A percentile compares a stretch with the other conserved stretches of the same genome.
Conservation (phyloP, 345 rosid species). For the Gossypium longicalyx region DNA sequence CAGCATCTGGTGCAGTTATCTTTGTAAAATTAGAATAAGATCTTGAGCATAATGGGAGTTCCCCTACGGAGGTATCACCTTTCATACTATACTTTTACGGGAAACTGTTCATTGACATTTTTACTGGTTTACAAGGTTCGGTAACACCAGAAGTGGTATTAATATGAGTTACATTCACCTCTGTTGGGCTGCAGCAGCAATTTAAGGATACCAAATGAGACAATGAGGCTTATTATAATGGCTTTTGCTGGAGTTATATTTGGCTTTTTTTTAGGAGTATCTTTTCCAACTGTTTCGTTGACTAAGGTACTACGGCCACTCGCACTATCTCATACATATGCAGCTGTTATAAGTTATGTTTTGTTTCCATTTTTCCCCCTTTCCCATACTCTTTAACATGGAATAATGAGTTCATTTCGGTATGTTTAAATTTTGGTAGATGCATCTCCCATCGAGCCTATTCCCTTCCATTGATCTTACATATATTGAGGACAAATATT, state of each 20-base stretch:
- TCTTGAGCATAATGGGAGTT: conserved; percentile 30
- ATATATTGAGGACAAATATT: conserved; percentile 72
- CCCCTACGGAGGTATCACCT: conserved; percentile 35
- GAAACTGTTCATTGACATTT: background rate
- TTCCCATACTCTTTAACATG: background rate
- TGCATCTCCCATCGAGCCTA: conserved; percentile 76
- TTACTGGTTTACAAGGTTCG: conserved; percentile 1
- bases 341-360: background rate
- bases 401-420: conserved; percentile 1
- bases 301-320: conserved; percentile 45
- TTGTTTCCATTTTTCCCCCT: background rate
- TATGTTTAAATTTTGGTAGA: conserved; percentile 40
- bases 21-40: conserved; percentile 20
- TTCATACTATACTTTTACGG: background rate
- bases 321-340: background rate
- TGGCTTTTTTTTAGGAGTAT: conserved; percentile 83
- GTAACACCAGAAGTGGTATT: background rate
- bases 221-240: conserved; percentile 67
- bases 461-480: conserved; percentile 81
- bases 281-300: conserved; percentile 67
- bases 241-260: conserved; percentile 60
- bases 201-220: conserved; percentile 60
- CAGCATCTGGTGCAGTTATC: conserved; percentile 19
- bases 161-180: conserved; percentile 2
- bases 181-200: conserved; percentile 34